phyloP scores from a whole-genome alignment of 495 filamentous ascomycete genomes.

The Usnea hakonensis region DNA sequence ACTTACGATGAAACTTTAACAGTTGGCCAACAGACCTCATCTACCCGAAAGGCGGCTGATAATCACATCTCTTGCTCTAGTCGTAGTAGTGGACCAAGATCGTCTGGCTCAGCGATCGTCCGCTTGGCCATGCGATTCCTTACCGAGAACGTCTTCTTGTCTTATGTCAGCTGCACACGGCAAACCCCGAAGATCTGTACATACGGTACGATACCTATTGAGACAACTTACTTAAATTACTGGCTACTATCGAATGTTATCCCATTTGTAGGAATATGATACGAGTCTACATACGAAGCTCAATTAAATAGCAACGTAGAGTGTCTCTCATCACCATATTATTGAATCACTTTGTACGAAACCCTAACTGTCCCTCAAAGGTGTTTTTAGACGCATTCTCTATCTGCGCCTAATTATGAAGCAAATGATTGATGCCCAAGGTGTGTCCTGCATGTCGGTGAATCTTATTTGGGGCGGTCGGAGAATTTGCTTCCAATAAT shows the following conservation, averaged over 20 bases:
- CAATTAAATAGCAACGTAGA: too few relatives aligned
- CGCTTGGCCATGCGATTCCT: constrained; percentile 1
- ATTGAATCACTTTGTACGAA: too few relatives aligned
- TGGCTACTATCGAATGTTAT: too few relatives aligned
- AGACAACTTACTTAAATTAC: too few relatives aligned
- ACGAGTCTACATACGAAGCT: too few relatives aligned
- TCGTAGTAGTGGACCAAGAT: neutral
- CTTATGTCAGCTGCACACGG: neutral
- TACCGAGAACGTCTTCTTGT: neutral
- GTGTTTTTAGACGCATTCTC: neutral
- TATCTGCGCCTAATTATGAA: neutral
- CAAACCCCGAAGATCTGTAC: constrained; percentile 4
- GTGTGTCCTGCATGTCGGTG: too few relatives aligned
- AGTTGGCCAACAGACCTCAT: neutral
- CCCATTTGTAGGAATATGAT: too few relatives aligned
- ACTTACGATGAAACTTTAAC: too few relatives aligned
- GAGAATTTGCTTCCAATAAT: neutral
- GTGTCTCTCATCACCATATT: too few relatives aligned
- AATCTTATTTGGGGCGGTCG: too few relatives aligned
- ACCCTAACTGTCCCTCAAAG: neutral
- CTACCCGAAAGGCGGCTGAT: constrained; percentile 5
- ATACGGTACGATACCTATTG: too few relatives aligned
- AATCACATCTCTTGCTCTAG: neutral
- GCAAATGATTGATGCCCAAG: neutral
- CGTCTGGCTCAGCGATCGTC: constrained; percentile 3